These are phyloP conservation scores for Cucurbitaria berberidis DNA, from an alignment of 2,329 filamentous ascomycete genomes.

Conservation along the genomic window DNA sequence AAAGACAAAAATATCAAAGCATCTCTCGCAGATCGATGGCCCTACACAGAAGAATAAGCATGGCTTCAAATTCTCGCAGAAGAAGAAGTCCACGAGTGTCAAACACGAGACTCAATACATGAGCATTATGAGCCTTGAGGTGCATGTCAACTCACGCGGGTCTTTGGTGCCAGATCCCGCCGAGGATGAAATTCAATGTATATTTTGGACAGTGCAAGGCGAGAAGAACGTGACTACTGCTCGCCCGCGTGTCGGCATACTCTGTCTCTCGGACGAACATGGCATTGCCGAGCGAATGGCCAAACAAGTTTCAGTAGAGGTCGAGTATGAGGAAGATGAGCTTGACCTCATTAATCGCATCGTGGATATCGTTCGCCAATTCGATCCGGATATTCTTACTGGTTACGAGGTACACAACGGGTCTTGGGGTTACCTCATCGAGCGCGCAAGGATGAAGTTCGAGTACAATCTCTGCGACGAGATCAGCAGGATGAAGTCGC, in stretches of 20 bases:
- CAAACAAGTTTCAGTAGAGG: slow-evolving; percentile 65
- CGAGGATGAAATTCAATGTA: slow-evolving; percentile 82
- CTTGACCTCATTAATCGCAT: slow-evolving; percentile 84
- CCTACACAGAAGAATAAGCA: slow-evolving; percentile 82
- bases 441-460: slow-evolving; percentile 83
- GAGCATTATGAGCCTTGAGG: slow-evolving; percentile 93
- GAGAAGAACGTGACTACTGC: slow-evolving; percentile 67
- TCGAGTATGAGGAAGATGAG: slow-evolving; percentile 79
- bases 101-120: slow-evolving; percentile 90
- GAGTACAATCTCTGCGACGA: slow-evolving; percentile 92
- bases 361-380: slow-evolving; percentile 80
- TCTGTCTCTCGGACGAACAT: slow-evolving; percentile 71
- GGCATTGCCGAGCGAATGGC: slow-evolving; percentile 66
- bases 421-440: slow-evolving; percentile 95
- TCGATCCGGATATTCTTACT: slow-evolving; percentile 91
- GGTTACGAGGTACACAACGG: slow-evolving; percentile 93
- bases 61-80: slow-evolving; percentile 86
- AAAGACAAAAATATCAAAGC: slow-evolving; percentile 25
- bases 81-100: slow-evolving; percentile 73
- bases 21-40: slow-evolving; percentile 83
- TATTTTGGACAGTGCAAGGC: slow-evolving; percentile 89
- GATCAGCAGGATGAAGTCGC: slow-evolving; percentile 83
- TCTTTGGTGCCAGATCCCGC: slow-evolving; percentile 86
- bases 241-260: slow-evolving; percentile 69
- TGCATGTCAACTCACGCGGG: slow-evolving; percentile 87